Conservation (phyloP, 1,139 yeast species). For the Groenewaldozyma sp. region DNA sequence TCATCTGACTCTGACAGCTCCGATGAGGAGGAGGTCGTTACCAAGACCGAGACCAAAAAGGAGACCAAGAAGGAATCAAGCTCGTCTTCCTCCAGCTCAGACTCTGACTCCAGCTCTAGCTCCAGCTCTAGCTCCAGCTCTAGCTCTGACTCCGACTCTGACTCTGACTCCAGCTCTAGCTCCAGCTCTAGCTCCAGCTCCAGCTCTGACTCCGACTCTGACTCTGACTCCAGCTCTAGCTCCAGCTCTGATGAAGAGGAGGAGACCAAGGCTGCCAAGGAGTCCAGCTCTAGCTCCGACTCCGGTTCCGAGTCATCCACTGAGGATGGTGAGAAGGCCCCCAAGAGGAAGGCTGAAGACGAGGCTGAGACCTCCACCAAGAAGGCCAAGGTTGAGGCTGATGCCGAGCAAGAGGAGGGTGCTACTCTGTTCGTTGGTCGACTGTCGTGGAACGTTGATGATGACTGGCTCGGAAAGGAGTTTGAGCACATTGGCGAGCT, state of each 20-base stretch:
- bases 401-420: constrained; percentile 43
- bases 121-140: constrained; percentile 15
- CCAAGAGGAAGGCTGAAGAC: constrained; percentile 33
- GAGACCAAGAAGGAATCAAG: constrained; percentile 17
- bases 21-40: constrained; percentile 27
- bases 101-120: constrained; percentile 28
- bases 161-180: constrained; percentile 12
- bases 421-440: constrained; percentile 94
- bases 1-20: constrained; percentile 21
- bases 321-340: constrained; percentile 24
- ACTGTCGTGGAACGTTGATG: constrained; percentile 95
- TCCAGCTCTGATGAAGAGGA: constrained; percentile 19
- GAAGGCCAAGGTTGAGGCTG: constrained; percentile 33
- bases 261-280: constrained; percentile 21
- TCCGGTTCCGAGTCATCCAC: constrained; percentile 19
- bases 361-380: constrained; percentile 28
- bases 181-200: constrained; percentile 14
- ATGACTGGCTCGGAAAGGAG: constrained; percentile 83
- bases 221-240: constrained; percentile 16
- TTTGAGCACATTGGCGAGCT: constrained; percentile 81
- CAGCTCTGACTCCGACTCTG: constrained; percentile 25
- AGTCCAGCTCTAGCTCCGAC: constrained; percentile 25
- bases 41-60: constrained; percentile 28
- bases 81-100: constrained; percentile 28
- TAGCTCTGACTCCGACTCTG: constrained; percentile 18